These are phyloP conservation scores for Apiotrichum gracile DNA, from an alignment of 1,284 basidiomycete species.

Conservation along the genomic window DNA sequence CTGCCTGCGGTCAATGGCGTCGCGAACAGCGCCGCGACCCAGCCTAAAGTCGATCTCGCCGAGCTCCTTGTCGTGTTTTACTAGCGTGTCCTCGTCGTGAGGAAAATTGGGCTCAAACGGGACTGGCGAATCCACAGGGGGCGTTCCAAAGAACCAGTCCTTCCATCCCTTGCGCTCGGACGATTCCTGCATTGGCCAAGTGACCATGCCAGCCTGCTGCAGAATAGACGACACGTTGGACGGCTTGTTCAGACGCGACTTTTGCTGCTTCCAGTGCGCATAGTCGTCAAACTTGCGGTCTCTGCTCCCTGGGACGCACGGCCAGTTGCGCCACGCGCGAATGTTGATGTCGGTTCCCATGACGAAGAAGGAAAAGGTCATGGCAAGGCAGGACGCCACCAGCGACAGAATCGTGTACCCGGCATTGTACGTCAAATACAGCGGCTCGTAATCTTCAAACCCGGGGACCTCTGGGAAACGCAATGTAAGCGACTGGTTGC, in stretches of 20 bases:
- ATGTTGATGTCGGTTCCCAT: constrained; percentile 45
- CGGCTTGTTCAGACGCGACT: constrained; percentile 17
- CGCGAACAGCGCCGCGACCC: constrained; percentile 30
- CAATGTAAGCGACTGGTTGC: constrained; percentile 48
- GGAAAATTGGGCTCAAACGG: background rate
- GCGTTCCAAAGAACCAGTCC: background rate
- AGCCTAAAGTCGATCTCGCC: constrained; percentile 39
- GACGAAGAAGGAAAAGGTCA: constrained; percentile 49
- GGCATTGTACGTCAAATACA: constrained; percentile 45
- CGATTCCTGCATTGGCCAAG: constrained; percentile 32
- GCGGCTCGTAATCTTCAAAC: constrained; percentile 17
- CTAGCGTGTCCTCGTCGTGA: constrained; percentile 14
- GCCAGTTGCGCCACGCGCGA: constrained; percentile 22
- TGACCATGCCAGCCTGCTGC: constrained; percentile 24
- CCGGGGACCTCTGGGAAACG: constrained; percentile 30
- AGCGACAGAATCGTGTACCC: constrained; percentile 49
- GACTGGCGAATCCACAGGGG: background rate
- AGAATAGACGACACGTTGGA: constrained; percentile 26
- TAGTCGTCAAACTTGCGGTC: constrained; percentile 21
- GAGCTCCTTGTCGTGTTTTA: constrained; percentile 32
- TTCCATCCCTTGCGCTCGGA: constrained; percentile 1
- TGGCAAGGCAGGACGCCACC: constrained; percentile 45
- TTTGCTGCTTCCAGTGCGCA: constrained; percentile 29
- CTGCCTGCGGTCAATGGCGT: constrained; percentile 30
- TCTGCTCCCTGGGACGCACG: constrained; percentile 18